phyloP scores from a whole-genome alignment of 352 stramenopile genomes.

The Phytopythium vexans region DNA sequence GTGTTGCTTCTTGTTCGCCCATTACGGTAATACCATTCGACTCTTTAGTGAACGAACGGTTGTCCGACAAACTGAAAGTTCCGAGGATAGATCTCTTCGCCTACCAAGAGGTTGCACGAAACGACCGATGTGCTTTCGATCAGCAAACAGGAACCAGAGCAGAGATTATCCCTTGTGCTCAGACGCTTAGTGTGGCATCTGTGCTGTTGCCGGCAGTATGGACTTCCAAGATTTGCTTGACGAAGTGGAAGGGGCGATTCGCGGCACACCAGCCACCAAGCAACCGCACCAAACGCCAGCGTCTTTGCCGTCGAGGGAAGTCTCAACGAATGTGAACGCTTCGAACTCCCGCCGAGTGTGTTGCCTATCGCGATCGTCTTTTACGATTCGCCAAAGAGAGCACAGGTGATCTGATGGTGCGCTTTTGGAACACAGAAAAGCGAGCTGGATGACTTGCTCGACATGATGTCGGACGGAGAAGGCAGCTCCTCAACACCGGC shows the following conservation, averaged over 20 bases:
- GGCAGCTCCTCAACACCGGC: slow-evolving; percentile 11
- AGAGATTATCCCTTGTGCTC: too few relatives aligned
- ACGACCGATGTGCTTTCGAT: too few relatives aligned
- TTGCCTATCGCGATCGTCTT: neutral
- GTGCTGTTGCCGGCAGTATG: slow-evolving; percentile 22
- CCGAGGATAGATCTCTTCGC: too few relatives aligned
- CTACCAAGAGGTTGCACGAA: too few relatives aligned
- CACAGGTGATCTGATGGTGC: too few relatives aligned
- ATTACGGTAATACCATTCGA: too few relatives aligned
- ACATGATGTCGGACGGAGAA: slow-evolving; percentile 54
- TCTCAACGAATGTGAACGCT: too few relatives aligned
- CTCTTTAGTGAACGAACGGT: too few relatives aligned
- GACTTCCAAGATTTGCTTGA: slow-evolving; percentile 70
- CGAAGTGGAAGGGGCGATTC: slow-evolving; percentile 67
- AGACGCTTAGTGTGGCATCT: too few relatives aligned
- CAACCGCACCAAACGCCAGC: slow-evolving; percentile 7
- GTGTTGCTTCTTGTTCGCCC: too few relatives aligned
- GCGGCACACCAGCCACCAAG: slow-evolving; percentile 20
- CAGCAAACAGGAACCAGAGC: too few relatives aligned
- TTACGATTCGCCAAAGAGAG: neutral
- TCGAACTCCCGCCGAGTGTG: neutral
- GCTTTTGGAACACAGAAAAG: slow-evolving; percentile 21
- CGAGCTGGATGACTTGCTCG: slow-evolving; percentile 72
- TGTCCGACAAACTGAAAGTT: too few relatives aligned
- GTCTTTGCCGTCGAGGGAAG: neutral